These are phyloP conservation scores for Coniella vitis DNA, from an alignment of 2,329 filamentous ascomycete species.

Conservation along the genomic window DNA sequence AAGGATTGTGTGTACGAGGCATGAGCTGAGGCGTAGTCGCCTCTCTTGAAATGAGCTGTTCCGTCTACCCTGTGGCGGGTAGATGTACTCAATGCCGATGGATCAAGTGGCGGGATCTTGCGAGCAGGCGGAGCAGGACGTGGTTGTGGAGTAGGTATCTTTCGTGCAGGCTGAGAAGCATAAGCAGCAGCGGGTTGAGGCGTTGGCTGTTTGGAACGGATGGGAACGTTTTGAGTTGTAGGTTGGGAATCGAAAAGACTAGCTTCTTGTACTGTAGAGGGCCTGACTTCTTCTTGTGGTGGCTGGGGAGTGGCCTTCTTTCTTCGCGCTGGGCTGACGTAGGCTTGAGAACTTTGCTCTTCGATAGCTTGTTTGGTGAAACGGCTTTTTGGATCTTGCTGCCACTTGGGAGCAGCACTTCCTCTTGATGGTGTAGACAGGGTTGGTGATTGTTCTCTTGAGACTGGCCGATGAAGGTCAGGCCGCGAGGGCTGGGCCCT, in stretches of 20 bases:
- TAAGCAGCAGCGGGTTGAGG: constrained; percentile 38
- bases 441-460: constrained; percentile 45
- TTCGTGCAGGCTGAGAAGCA: constrained; percentile 36
- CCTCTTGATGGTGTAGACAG: constrained; percentile 36
- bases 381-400: constrained; percentile 53
- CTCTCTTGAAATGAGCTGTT: constrained; percentile 85
- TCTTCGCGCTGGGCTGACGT: constrained; percentile 78
- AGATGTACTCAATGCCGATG: constrained; percentile 65
- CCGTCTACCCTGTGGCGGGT: constrained; percentile 73
- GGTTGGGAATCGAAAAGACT: constrained; percentile 54
- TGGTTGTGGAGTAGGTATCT: constrained; percentile 34
- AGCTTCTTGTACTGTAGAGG: constrained; percentile 39
- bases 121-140: constrained; percentile 42
- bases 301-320: constrained; percentile 57
- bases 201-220: constrained; percentile 33
- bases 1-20: constrained; percentile 75
- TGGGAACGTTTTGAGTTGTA: constrained; percentile 28
- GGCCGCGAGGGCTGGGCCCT: constrained; percentile 26
- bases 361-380: constrained; percentile 69
- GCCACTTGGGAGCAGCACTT: constrained; percentile 50
- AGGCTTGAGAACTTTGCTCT: constrained; percentile 74
- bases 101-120: constrained; percentile 60
- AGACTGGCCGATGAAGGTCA: constrained; percentile 22
- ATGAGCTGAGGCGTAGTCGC: constrained; percentile 85
- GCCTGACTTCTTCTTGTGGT: constrained; percentile 29